These are phyloP conservation scores for Dothideomycetes sp. DNA, from an alignment of 2,329 filamentous ascomycete genomes.

Conservation along the genomic window DNA sequence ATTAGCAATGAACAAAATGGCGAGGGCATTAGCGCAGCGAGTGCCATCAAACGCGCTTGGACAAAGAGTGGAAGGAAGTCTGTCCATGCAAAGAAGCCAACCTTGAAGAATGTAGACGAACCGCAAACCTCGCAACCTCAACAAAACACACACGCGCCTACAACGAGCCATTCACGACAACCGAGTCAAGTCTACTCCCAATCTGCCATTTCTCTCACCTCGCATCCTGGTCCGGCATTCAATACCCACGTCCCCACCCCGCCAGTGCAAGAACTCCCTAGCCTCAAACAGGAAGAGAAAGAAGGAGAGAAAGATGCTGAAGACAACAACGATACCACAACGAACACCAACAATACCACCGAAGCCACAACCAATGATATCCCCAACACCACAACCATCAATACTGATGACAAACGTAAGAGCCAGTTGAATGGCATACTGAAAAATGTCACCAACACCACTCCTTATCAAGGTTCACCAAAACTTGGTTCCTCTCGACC, in stretches of 20 bases:
- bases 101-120: conserved; percentile 2
- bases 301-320: no score
- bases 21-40: conserved; percentile 17
- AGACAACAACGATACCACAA: no score
- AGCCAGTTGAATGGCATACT: conserved; percentile 7
- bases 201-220: conserved; percentile 9
- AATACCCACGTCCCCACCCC: conserved; percentile 1
- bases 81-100: conserved; percentile 16
- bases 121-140: conserved; percentile 1
- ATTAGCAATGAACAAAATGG: conserved; percentile 34
- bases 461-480: neutral
- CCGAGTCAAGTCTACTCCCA: conserved; percentile 9
- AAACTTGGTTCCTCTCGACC: neutral
- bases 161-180: conserved; percentile 7
- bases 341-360: neutral
- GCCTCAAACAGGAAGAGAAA: neutral
- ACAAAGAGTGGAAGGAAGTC: conserved; percentile 22
- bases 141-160: conserved; percentile 7
- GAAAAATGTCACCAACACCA: neutral
- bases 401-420: conserved; percentile 2
- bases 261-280: neutral
- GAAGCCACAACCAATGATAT: neutral
- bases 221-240: conserved; percentile 3
- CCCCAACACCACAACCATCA: neutral
- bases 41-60: conserved; percentile 34